Evolutionary conservation across 306 rosid species (phyloP), one percentile per base, ranked within the genome.

Genomic region (Vicia faba): DNA sequence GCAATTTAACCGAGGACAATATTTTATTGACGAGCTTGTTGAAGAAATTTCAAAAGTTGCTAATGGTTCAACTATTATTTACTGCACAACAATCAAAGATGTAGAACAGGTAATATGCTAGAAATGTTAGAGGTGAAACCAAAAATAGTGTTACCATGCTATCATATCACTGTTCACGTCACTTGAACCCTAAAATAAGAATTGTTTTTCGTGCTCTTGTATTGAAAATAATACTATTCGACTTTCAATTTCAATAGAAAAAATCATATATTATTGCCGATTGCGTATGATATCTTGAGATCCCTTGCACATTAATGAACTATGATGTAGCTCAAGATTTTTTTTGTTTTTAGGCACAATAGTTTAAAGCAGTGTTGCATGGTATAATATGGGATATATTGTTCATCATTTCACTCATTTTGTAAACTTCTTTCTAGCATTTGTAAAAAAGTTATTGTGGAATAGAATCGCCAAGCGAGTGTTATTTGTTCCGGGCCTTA

Each of bases 61-160:
- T 51, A 80, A 64, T 66, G 77, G 86, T 71, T 88, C 97, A 62
- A 91, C 95, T 54, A 86, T 91, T 59, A 78, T 91, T 58, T 91
- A 88, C 83, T 88, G 97, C 86, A 91, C 91, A 33, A 88, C 96
- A 76, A 81, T 88, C 72, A 91, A 83, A 78, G 96, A 88, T 69
- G 97, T 88, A 26, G 88, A 88, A 69, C 95, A 83, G 97, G 97
- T 86, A 73, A 49, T 57, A 44, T 61, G 70, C 73, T 66, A n/a
- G 39, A 46, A 69, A 75, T 71, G 40, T 70, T 31, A 44, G 18
- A 33, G 20, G 14, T 61, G 53, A 65, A 72, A 68, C 66, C 41
- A 35, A 68, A 33, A 61, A 13, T 69, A 40, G 19, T 56, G 20
- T 70, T 58, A 35, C 45, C 38, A 36, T 70, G 50, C 49, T 61